Conservation (phyloP, 176 grass and related monocot genomes). For the Alopecurus myosuroides region DNA sequence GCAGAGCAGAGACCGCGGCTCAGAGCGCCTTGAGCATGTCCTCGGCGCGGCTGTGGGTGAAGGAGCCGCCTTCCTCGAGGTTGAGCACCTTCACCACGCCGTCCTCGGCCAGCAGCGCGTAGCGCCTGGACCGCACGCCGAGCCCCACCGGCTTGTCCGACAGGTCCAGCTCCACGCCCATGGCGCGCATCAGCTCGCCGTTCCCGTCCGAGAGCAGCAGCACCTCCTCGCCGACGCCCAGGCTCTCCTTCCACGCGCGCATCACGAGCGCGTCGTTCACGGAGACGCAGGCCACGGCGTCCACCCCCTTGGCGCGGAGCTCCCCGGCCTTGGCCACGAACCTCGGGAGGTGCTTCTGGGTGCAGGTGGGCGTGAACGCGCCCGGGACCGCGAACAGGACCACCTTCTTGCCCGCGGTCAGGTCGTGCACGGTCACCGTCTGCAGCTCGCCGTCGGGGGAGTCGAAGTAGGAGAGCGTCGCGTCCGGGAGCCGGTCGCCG, state of each 20-base stretch:
- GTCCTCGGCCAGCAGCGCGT: slow-evolving; percentile 80
- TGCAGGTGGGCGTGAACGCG: slow-evolving; percentile 88
- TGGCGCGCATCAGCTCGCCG: slow-evolving; percentile 59
- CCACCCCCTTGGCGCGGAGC: slow-evolving; percentile 72
- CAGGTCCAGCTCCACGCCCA: slow-evolving; percentile 88
- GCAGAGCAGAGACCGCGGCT: neutral
- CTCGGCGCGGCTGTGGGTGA: slow-evolving; percentile 87
- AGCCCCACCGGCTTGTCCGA: slow-evolving; percentile 78
- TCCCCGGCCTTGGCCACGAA: slow-evolving; percentile 78
- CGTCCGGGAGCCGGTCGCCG: slow-evolving; percentile 74
- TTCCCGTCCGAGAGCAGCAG: slow-evolving; percentile 82
- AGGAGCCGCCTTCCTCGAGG: slow-evolving; percentile 89
- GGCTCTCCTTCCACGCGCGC: slow-evolving; percentile 85
- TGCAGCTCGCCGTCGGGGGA: slow-evolving; percentile 60
- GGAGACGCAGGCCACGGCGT: slow-evolving; percentile 75
- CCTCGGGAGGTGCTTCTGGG: slow-evolving; percentile 82
- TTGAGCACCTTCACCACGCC: slow-evolving; percentile 92
- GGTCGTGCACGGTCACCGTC: slow-evolving; percentile 72
- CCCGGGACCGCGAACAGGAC: slow-evolving; percentile 77
- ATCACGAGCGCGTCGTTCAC: slow-evolving; percentile 97
- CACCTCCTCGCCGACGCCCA: slow-evolving; percentile 69
- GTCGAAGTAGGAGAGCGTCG: slow-evolving; percentile 82
- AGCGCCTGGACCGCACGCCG: slow-evolving; percentile 76
- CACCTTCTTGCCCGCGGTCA: slow-evolving; percentile 78
- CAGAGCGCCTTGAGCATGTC: slow-evolving; percentile 85